A percentile compares a stretch with the other conserved stretches of the same genome.
phyloP scores from a whole-genome alignment of 139 green algal species.

The Parachlorella kessleri region DNA sequence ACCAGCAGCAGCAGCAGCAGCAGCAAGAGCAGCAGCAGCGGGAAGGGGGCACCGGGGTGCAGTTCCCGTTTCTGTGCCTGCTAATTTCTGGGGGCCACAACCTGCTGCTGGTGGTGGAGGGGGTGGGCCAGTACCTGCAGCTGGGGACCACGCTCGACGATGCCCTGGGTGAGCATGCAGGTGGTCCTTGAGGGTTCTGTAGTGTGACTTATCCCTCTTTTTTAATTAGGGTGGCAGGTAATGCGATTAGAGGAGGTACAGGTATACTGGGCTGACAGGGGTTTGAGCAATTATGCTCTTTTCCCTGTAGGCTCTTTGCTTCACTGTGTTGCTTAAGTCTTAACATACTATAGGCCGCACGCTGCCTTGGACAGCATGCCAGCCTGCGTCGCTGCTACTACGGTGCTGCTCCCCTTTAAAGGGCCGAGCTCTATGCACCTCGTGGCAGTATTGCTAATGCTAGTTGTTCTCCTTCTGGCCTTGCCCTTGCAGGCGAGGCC shows the following conservation, averaged over 20 bases:
- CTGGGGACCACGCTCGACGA: slow-evolving; percentile 94
- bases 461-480: slow-evolving; percentile 6
- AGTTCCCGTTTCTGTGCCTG: slow-evolving; percentile 94
- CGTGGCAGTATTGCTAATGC: no score
- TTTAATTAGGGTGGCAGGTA: no score
- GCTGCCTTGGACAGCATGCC: no score
- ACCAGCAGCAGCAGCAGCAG: slow-evolving; percentile 4
- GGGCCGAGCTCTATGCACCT: no score
- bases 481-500: slow-evolving; percentile 72
- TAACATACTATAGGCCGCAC: no score
- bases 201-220: slow-evolving; percentile 3
- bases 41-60: slow-evolving; percentile 15
- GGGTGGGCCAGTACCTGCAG: slow-evolving; percentile 88
- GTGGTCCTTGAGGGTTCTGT: background rate
- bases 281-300: no score
- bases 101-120: slow-evolving; percentile 87
- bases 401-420: no score
- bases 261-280: no score
- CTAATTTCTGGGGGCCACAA: slow-evolving; percentile 96
- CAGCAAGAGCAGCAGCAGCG: background rate
- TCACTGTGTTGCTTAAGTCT: no score
- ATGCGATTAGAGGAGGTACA: no score
- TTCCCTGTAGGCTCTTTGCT: no score
- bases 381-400: no score
- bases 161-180: slow-evolving; percentile 71